Base-by-base conservation (phyloP, 345 rosid species). In the Raphanus raphanistrum region DNA sequence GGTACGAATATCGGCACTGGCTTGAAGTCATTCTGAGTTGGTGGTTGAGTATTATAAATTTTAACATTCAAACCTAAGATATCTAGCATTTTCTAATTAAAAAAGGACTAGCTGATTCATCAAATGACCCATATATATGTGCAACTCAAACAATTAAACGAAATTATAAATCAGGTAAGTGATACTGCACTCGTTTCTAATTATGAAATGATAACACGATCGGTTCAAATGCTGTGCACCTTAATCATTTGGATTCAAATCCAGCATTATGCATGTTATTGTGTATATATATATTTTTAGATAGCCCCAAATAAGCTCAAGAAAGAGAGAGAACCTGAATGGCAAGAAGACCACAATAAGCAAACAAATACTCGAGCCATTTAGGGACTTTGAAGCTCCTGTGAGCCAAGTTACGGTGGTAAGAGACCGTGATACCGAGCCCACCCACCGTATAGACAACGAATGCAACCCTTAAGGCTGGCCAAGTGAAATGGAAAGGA, bases 321-420 rank as follows among this genome's bases (percentile, higher is more conserved):
- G 10, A 9, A 17, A 43, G 26, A 38, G 48, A 1, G 0, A 7
- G 28, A 72, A 78, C 81, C 81, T 78, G 81, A 66, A 78, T 78
- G 43, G 81, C 81, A 9, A 82, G 87, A 72, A 82, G 87, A 27
- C 92, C 97, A 50, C 90, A 90, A 65, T 90, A 90, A 3, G 98
- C 97, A 70, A 92, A 88, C 1, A 81, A 13, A 79, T 94, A 94
- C 73, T 92, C 97, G 8, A 94, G 94, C 94, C 87, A 89, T 79
- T 89, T 92, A 48, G 97, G 93, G 16, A 91, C 82, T 85, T 87
- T 86, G 80, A 93, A 93, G 79, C 94, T 91, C 77, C 87, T 79
- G 68, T 93, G 95, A 70, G 92, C 81, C 78, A 91, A 87, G 77
- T 88, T 87, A 57, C 94, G 83, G 52, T 91, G 97, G 67, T 77